phyloP scores from a whole-genome alignment of 116 monocot genomes.

The Dioscorea cayenensis region DNA sequence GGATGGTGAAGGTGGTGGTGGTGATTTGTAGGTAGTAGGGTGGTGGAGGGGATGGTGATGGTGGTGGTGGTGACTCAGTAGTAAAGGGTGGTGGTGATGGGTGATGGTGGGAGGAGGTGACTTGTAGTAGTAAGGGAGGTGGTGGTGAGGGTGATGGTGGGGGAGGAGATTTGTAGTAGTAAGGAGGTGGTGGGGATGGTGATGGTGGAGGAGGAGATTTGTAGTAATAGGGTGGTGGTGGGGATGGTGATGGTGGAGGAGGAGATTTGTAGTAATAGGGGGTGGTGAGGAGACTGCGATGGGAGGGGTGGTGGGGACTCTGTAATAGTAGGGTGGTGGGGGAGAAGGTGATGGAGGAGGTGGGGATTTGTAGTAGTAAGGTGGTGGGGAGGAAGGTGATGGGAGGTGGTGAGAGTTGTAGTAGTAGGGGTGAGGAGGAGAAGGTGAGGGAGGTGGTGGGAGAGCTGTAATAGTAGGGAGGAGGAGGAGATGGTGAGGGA shows the following conservation, averaged over 20 bases:
- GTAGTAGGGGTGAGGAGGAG: no score
- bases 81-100: slow-evolving; percentile 13
- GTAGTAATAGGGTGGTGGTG: slow-evolving; percentile 17
- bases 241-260: slow-evolving; percentile 9
- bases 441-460: no score
- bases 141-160: slow-evolving; percentile 17
- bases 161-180: slow-evolving; percentile 20
- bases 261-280: no score
- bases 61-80: slow-evolving; percentile 22
- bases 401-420: no score
- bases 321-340: no score
- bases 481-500: slow-evolving; percentile 9
- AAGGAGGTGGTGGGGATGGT: slow-evolving; percentile 10
- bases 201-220: slow-evolving; percentile 19
- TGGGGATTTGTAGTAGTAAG: no score
- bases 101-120: slow-evolving; percentile 16
- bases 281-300: no score
- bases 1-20: slow-evolving; percentile 18
- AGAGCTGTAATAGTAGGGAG: slow-evolving; percentile 18
- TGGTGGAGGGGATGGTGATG: slow-evolving; percentile 14
- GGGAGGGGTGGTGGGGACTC: no score
- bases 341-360: no score
- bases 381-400: no score
- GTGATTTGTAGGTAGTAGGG: slow-evolving; percentile 24
- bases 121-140: slow-evolving; percentile 20